Conservation (phyloP, 257 asterid species). For the Solanum bulbocastanum region DNA sequence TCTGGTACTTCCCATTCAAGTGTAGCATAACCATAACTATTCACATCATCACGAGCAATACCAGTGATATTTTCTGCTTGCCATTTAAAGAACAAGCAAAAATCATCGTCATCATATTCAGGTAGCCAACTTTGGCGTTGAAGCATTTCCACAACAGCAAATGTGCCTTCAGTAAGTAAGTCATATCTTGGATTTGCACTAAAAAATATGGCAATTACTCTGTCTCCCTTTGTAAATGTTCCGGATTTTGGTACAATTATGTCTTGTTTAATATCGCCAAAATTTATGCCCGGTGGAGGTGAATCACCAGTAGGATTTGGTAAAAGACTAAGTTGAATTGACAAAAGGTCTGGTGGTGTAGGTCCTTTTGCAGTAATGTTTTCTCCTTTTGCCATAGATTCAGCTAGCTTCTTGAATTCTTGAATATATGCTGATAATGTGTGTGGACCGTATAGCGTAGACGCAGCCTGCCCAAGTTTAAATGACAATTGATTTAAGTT, state of each 20-base stretch:
- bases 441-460: slow-evolving; percentile 59
- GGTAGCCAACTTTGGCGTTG: slow-evolving; percentile 28
- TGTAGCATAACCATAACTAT: slow-evolving; percentile 28
- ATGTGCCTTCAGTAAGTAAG: slow-evolving; percentile 44
- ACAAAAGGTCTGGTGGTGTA: slow-evolving; percentile 47
- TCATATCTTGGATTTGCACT: slow-evolving; percentile 50
- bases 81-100: slow-evolving; percentile 43
- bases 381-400: slow-evolving; percentile 35
- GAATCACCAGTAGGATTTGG: slow-evolving; percentile 34
- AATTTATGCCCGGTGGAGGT: slow-evolving; percentile 37
- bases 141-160: slow-evolving; percentile 35
- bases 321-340: slow-evolving; percentile 31
- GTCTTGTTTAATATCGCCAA: slow-evolving; percentile 44
- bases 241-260: neutral
- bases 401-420: slow-evolving; percentile 53
- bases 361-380: slow-evolving; percentile 13
- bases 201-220: slow-evolving; percentile 38
- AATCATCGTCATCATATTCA: slow-evolving; percentile 44
- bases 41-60: neutral
- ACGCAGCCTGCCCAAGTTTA: slow-evolving; percentile 33
- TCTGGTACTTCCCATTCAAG: slow-evolving; percentile 52
- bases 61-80: neutral
- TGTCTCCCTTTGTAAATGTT: slow-evolving; percentile 21
- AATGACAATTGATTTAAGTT: neutral
- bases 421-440: slow-evolving; percentile 55